Percentiles rank a stretch among this genome's conserved stretches.
Conservation (phyloP, 1,139 yeast genomes). For the Geotrichum histeridarum region DNA sequence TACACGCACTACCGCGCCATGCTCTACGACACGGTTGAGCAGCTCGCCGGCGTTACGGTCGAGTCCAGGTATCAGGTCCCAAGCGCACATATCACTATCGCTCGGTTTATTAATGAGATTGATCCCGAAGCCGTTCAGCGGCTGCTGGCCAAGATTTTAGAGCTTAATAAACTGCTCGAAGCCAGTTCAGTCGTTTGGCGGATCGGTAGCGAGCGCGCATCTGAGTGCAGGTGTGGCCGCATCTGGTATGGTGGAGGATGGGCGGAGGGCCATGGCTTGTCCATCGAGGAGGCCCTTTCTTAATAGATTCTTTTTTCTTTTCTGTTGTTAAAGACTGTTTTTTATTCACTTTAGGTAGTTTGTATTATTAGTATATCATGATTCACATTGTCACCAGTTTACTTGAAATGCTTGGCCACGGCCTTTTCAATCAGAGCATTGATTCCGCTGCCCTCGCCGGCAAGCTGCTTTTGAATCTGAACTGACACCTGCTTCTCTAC, state of each 20-base stretch:
- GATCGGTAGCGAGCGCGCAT: conserved; percentile 24
- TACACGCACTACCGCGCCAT: conserved; percentile 25
- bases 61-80: conserved; percentile 28
- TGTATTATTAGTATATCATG: not conserved
- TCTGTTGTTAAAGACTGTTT: not conserved
- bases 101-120: conserved; percentile 25
- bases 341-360: not conserved
- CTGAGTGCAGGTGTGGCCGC: conserved; percentile 26
- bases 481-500: conserved; percentile 77
- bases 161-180: conserved; percentile 21
- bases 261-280: conserved; percentile 10
- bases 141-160: conserved; percentile 18
- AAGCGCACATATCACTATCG: conserved; percentile 30
- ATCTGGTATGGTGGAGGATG: conserved; percentile 33
- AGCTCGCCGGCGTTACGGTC: conserved; percentile 19
- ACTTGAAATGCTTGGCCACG: conserved; percentile 48
- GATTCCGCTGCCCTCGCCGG: conserved; percentile 33
- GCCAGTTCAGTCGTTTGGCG: conserved; percentile 21
- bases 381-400: conserved; percentile 3
- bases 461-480: conserved; percentile 46
- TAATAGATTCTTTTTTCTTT: not conserved
- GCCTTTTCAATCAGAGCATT: conserved; percentile 46
- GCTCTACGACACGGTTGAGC: conserved; percentile 18
- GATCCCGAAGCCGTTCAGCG: conserved; percentile 18
- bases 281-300: conserved; percentile 1